phyloP scores from a whole-genome alignment of 345 rosid species.

The Euphorbia lathyris region DNA sequence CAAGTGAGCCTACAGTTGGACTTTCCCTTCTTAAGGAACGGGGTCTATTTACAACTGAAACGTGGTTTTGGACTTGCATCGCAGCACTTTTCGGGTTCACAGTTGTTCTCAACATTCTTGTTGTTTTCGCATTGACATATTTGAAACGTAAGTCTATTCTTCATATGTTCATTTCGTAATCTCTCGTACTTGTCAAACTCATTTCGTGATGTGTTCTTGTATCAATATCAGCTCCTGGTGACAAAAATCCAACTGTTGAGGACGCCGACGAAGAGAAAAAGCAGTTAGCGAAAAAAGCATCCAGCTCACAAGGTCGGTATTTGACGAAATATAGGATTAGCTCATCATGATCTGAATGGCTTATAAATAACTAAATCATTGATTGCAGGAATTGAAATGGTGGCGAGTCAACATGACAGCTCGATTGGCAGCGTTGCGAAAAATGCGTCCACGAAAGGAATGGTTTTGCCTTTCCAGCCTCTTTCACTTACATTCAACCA shows the following conservation, averaged over 20 bases:
- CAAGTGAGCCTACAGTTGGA: constrained; percentile 15
- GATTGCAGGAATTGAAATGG: constrained; percentile 33
- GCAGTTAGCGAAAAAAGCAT: background rate
- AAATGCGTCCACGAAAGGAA: constrained; percentile 37
- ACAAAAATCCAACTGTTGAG: background rate
- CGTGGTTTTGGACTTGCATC: constrained; percentile 19
- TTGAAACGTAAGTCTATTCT: constrained; percentile 12
- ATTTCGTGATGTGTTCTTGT: background rate
- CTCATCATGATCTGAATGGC: background rate
- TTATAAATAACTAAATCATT: background rate
- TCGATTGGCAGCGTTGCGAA: background rate
- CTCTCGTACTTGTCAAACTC: background rate
- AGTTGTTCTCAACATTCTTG: constrained; percentile 17
- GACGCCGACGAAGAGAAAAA: background rate
- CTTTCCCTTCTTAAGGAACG: constrained; percentile 11
- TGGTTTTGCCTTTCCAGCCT: constrained; percentile 77
- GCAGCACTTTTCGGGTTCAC: constrained; percentile 10
- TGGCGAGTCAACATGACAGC: background rate
- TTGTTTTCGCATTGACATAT: constrained; percentile 15
- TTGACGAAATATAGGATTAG: background rate
- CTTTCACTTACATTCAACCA: constrained; percentile 67
- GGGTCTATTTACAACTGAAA: constrained; percentile 18
- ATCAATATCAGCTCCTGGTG: constrained; percentile 12
- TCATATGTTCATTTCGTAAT: background rate
- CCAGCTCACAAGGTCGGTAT: constrained; percentile 12